Evolutionary conservation across 140 eudicot genomes (phyloP).

Genomic region (Stevia rebaudiana): DNA sequence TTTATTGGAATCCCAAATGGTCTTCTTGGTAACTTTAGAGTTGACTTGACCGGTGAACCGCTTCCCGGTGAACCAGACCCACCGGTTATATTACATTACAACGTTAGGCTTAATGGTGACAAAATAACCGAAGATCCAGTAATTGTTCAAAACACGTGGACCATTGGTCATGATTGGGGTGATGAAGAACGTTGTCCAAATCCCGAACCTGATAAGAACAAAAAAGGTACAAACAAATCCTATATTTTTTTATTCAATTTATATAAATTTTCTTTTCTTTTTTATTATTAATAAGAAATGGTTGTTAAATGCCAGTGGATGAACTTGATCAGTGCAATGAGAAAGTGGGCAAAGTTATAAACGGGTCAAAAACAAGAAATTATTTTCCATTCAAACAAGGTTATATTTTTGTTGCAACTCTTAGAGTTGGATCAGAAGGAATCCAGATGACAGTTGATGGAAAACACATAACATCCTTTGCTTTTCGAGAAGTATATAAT

Average conservation of each 20-base stretch:
- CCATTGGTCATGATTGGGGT: conserved; percentile 92
- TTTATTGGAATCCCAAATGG: conserved; percentile 91
- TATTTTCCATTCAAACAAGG: conserved; percentile 85
- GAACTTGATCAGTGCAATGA: conserved; percentile 72
- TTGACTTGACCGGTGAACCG: conserved; percentile 84
- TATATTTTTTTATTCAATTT: not conserved
- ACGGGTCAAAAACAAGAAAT: conserved; percentile 41
- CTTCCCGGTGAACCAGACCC: conserved; percentile 97
- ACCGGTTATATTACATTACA: conserved; percentile 83
- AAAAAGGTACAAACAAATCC: conserved; percentile 47
- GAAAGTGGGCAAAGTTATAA: conserved; percentile 65
- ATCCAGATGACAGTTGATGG: conserved; percentile 98
- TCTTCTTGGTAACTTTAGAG: conserved; percentile 75
- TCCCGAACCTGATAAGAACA: conserved; percentile 49
- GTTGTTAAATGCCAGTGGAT: conserved; percentile 52
- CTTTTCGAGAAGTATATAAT: conserved; percentile 82
- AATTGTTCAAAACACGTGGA: conserved; percentile 97
- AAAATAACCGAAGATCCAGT: conserved; percentile 81
- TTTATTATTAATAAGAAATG: not conserved
- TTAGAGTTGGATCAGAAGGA: conserved; percentile 92
- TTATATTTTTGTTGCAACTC: conserved; percentile 87
- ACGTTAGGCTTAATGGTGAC: conserved; percentile 90
- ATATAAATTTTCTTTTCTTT: not conserved
- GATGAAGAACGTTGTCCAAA: conserved; percentile 93
- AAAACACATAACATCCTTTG: conserved; percentile 77